phyloP scores from a whole-genome alignment of 1,284 basidiomycete genomes.

The Meira miltonrushii region DNA sequence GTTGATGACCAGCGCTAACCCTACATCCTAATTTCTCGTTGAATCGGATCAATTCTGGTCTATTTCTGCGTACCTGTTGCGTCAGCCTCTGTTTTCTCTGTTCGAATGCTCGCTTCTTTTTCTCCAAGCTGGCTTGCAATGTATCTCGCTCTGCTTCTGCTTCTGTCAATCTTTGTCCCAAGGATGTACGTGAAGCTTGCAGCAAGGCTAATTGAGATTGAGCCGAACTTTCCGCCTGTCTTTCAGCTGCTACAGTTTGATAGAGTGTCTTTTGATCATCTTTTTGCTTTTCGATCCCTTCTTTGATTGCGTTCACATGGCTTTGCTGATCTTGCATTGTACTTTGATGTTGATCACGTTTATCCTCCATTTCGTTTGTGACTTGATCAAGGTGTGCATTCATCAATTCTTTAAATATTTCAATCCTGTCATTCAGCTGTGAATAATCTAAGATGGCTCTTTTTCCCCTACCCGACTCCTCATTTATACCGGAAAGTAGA shows the following conservation, averaged over 20 bases:
- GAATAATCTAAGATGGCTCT: constrained; percentile 6
- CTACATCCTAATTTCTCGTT: constrained; percentile 29
- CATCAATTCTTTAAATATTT: background rate
- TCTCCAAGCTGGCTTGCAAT: background rate
- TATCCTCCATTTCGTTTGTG: background rate
- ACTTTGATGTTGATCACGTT: background rate
- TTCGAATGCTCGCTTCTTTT: constrained; percentile 1
- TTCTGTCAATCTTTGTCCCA: constrained; percentile 8
- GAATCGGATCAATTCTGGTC: constrained; percentile 38
- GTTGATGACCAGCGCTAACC: background rate
- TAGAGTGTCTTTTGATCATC: background rate
- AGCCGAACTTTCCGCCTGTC: constrained; percentile 9
- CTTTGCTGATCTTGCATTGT: background rate
- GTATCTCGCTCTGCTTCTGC: constrained; percentile 9
- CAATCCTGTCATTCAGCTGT: background rate
- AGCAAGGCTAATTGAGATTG: constrained; percentile 8
- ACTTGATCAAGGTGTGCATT: background rate
- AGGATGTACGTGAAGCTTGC: background rate
- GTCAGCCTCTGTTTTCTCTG: constrained; percentile 5
- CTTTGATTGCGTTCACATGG: background rate
- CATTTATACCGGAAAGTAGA: background rate
- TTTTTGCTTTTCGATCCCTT: background rate
- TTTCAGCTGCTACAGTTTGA: constrained; percentile 8
- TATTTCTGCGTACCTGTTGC: constrained; percentile 27
- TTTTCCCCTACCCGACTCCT: constrained; percentile 5